Conservation (phyloP, 805 yeast genomes). For the Teunomyces kruisii region DNA sequence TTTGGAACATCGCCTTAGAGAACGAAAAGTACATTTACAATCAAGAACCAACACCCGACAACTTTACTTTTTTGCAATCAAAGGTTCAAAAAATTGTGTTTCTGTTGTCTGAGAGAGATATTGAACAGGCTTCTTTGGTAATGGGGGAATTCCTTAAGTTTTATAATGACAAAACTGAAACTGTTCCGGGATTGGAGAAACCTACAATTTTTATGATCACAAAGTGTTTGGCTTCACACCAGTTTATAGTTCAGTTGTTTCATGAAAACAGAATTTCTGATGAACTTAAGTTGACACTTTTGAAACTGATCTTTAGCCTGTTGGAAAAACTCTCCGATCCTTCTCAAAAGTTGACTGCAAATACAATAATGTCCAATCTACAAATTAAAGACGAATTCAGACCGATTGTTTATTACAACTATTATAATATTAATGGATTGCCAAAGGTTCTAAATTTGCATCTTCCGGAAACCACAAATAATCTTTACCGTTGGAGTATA, state of each 20-base stretch:
- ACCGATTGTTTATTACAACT: conserved; percentile 15
- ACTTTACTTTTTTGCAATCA: conserved; percentile 15
- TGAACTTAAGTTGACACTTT: conserved; percentile 5
- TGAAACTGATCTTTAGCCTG: conserved; percentile 1
- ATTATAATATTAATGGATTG: conserved; percentile 21
- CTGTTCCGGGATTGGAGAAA: not conserved
- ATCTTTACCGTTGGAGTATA: conserved; percentile 16
- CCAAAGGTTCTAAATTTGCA: not conserved
- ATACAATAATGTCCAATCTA: conserved; percentile 15
- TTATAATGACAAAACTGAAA: not conserved
- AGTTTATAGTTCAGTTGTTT: not conserved
- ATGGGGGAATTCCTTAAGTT: not conserved
- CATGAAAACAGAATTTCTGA: not conserved
- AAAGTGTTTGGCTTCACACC: not conserved
- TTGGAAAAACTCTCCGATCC: conserved; percentile 17
- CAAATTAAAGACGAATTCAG: conserved; percentile 13
- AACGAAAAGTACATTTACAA: conserved; percentile 27
- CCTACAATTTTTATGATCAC: not conserved
- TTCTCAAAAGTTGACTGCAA: conserved; percentile 16
- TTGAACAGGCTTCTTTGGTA: not conserved
- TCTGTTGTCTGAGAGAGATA: not conserved
- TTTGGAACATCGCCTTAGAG: conserved; percentile 20
- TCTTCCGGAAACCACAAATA: not conserved
- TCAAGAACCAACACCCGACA: conserved; percentile 1
- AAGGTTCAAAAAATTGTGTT: conserved; percentile 36